These are phyloP conservation scores for Hericium erinaceus DNA, from an alignment of 768 basidiomycete genomes.

Conservation along the genomic window DNA sequence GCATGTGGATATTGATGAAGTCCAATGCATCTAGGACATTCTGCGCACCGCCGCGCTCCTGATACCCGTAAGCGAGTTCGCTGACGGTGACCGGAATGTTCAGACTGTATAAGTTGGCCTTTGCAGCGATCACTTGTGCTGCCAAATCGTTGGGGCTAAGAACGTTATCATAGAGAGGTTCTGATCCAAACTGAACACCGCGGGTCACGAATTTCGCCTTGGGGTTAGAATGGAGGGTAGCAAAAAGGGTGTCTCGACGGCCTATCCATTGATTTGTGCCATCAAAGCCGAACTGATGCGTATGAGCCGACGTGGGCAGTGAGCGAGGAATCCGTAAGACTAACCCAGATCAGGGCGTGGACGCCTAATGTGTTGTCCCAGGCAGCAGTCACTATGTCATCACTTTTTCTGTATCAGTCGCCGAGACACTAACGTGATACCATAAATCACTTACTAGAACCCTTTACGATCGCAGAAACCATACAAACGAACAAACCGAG, in stretches of 20 bases:
- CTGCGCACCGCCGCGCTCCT: constrained; percentile 39
- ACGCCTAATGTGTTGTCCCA: constrained; percentile 63
- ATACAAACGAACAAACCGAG: constrained; percentile 54
- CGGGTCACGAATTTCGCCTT: constrained; percentile 54
- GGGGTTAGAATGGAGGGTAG: constrained; percentile 19
- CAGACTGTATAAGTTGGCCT: constrained; percentile 38
- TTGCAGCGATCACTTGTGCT: constrained; percentile 38
- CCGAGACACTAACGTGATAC: not conserved
- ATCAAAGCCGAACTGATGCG: constrained; percentile 21
- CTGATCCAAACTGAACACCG: constrained; percentile 62
- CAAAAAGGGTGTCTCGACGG: constrained; percentile 19
- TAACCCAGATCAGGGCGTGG: constrained; percentile 66
- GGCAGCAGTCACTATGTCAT: constrained; percentile 59
- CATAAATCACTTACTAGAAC: constrained; percentile 26
- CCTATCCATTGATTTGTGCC: constrained; percentile 16
- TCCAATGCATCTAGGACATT: constrained; percentile 52
- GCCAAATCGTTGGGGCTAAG: constrained; percentile 41
- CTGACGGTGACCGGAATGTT: constrained; percentile 61
- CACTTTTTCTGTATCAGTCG: constrained; percentile 22
- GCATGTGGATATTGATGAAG: constrained; percentile 58
- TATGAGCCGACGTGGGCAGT: not conserved
- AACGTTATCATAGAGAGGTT: constrained; percentile 54
- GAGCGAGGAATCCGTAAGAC: constrained; percentile 7
- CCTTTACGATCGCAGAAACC: constrained; percentile 30
- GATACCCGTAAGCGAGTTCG: constrained; percentile 31